Percentiles rank a stretch among this genome's conserved stretches.
Conservation (phyloP, 192 early-diverging fungal genomes). For the Rhizophagus sp. region DNA sequence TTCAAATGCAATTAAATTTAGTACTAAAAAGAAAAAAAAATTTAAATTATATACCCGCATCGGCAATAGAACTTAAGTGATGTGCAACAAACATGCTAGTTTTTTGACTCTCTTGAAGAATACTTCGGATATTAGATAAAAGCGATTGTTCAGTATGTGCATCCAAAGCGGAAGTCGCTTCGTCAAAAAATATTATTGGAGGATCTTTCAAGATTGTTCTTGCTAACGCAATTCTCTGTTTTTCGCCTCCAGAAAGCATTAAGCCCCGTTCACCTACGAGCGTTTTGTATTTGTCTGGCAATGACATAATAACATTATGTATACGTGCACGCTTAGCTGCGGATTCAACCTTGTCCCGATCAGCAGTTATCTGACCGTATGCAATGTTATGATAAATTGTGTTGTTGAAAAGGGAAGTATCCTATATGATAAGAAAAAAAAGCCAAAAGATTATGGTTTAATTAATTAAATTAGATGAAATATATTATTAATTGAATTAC, state of each 20-base stretch:
- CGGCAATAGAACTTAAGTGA: constrained; percentile 84
- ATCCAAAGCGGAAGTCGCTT: constrained; percentile 89
- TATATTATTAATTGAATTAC: constrained; percentile 13
- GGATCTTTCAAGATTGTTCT: constrained; percentile 94
- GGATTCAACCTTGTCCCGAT: constrained; percentile 61
- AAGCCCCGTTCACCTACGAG: constrained; percentile 89
- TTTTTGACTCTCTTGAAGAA: constrained; percentile 66
- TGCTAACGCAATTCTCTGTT: constrained; percentile 90
- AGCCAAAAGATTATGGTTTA: background rate
- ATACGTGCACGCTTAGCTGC: constrained; percentile 79
- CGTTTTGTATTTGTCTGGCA: constrained; percentile 81
- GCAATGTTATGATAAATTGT: constrained; percentile 89
- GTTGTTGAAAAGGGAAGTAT: constrained; percentile 93
- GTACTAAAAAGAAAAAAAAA: constrained; percentile 10
- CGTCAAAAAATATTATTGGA: constrained; percentile 86
- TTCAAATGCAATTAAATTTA: background rate
- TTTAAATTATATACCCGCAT: constrained; percentile 56
- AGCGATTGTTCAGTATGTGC: constrained; percentile 84
- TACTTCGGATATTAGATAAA: constrained; percentile 83
- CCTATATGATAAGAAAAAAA: constrained; percentile 33
- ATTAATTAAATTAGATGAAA: background rate
- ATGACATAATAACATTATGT: constrained; percentile 71
- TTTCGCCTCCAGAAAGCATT: constrained; percentile 85
- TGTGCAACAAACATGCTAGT: constrained; percentile 97
- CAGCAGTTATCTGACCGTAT: constrained; percentile 78